Percentiles rank a stretch among this genome's conserved stretches.
phyloP scores from a whole-genome alignment of 306 rosid species.

The Alnus glutinosa region DNA sequence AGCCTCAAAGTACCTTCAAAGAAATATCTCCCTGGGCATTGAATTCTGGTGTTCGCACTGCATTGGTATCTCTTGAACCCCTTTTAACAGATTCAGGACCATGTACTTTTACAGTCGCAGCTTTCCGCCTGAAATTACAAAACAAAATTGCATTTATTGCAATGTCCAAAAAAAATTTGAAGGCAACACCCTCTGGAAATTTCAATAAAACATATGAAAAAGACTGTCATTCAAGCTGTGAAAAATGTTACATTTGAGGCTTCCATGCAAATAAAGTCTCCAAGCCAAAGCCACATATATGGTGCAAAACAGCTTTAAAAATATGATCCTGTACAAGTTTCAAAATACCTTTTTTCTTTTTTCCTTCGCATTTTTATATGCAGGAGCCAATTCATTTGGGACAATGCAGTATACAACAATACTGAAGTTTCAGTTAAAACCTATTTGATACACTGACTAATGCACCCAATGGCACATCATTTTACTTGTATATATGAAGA shows the following conservation, averaged over 20 bases:
- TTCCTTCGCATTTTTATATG: not conserved
- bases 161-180: not conserved
- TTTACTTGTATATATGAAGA: no score
- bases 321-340: not conserved
- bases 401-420: not conserved
- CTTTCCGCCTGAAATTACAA: slow-evolving; percentile 53
- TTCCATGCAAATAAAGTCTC: not conserved
- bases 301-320: not conserved
- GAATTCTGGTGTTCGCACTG: slow-evolving; percentile 51
- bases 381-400: not conserved
- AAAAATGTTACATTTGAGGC: not conserved
- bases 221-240: not conserved
- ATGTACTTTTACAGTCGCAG: slow-evolving; percentile 47
- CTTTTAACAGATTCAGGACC: slow-evolving; percentile 64
- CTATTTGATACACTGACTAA: not conserved
- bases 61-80: slow-evolving; percentile 49
- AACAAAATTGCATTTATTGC: not conserved
- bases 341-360: not conserved
- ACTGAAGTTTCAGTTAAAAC: not conserved
- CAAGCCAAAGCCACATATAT: not conserved
- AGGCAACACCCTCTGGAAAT: not conserved
- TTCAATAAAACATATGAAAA: not conserved
- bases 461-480: not conserved
- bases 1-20: slow-evolving; percentile 44
- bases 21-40: slow-evolving; percentile 38